A percentile compares a stretch with the other conserved stretches of the same genome.
Evolutionary conservation across 257 asterid genomes (phyloP).

Genomic region (Coffea eugenioides): DNA sequence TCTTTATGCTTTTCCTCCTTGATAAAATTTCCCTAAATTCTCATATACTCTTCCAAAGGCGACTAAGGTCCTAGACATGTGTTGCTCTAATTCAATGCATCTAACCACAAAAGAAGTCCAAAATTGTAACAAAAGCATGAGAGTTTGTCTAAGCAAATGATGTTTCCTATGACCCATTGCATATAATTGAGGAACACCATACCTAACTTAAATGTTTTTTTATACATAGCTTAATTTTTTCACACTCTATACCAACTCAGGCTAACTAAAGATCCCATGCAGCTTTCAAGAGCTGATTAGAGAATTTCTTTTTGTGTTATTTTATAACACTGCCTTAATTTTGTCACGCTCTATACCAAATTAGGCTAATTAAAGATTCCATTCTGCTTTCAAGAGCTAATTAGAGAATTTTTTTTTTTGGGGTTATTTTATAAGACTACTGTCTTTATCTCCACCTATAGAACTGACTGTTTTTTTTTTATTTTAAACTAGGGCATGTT

Average conservation of each 20-base stretch:
- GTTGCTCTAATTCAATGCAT: background rate
- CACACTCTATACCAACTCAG: background rate
- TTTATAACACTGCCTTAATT: no score
- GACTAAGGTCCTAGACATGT: background rate
- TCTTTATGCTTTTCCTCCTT: background rate
- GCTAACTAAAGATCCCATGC: background rate
- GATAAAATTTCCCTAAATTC: background rate
- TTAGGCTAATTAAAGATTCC: no score
- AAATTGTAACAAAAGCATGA: slow-evolving; percentile 1
- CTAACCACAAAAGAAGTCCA: background rate
- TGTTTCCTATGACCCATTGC: background rate
- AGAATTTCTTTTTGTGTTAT: no score
- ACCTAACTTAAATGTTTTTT: background rate
- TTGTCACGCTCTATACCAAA: no score
- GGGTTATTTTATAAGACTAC: no score
- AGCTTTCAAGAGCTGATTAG: background rate
- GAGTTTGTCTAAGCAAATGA: slow-evolving; percentile 2
- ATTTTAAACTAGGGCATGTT: no score
- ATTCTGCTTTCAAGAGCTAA: no score
- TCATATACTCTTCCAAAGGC: background rate
- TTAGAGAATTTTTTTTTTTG: background rate
- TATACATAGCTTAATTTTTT: no score
- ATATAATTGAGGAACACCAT: background rate
- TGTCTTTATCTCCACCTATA: no score
- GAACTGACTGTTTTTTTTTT: no score